These are phyloP conservation scores for Cercospora janseana DNA, from an alignment of 2,329 filamentous ascomycete genomes.

Conservation along the genomic window DNA sequence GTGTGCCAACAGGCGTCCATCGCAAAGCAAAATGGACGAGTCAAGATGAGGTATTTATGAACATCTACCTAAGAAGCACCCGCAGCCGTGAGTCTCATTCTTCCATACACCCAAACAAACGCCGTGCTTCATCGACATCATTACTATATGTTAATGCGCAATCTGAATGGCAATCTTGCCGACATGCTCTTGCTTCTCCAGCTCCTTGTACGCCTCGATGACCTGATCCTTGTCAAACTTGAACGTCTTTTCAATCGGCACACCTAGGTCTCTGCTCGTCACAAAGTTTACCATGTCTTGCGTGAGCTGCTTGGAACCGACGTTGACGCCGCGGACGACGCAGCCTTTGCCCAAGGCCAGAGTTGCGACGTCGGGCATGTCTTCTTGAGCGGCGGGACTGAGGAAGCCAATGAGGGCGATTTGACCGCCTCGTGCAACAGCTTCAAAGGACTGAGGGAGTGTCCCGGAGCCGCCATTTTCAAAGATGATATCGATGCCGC, in stretches of 20 bases:
- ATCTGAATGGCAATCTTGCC: conserved; percentile 33
- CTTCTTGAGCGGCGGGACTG: conserved; percentile 15
- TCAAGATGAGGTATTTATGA: too few relatives aligned
- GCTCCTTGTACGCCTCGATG: conserved; percentile 34
- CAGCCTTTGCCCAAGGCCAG: conserved; percentile 18
- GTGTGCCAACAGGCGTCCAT: too few relatives aligned
- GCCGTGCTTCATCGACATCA: neutral
- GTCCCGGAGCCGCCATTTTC: conserved; percentile 45
- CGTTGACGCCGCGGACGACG: conserved; percentile 23
- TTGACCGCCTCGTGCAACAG: conserved; percentile 36
- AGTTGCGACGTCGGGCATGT: conserved; percentile 19
- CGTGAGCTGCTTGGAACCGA: conserved; percentile 46
- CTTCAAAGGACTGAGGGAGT: conserved; percentile 17
- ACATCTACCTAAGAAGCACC: too few relatives aligned
- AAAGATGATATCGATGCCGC: conserved; percentile 48
- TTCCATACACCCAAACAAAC: neutral
- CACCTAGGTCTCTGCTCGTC: conserved; percentile 34
- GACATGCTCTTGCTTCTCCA: conserved; percentile 35
- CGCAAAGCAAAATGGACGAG: too few relatives aligned
- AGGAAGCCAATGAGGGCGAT: conserved; percentile 24
- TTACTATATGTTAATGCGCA: neutral
- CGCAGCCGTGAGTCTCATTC: too few relatives aligned
- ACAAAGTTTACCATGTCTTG: conserved; percentile 43
- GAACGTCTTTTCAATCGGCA: conserved; percentile 42
- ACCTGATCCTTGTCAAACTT: conserved; percentile 37